phyloP scores from a whole-genome alignment of 441 rosid species.

The Gossypium trilobum region DNA sequence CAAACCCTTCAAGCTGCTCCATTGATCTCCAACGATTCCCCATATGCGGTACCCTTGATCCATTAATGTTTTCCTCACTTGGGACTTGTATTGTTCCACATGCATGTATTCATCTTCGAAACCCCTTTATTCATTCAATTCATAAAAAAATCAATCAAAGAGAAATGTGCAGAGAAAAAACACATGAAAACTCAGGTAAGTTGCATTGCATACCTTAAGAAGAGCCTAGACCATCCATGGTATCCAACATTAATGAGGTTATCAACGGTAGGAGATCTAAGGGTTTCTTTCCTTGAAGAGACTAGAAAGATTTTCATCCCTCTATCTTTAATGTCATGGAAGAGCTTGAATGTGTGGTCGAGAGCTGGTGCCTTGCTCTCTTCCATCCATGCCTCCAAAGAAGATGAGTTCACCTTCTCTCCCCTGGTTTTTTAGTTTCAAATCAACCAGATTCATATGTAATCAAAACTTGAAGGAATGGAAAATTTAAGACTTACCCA shows the following conservation, averaged over 20 bases:
- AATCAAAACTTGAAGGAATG: neutral
- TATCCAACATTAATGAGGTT: slow-evolving; percentile 75
- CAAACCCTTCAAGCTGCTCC: slow-evolving; percentile 67
- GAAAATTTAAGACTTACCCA: slow-evolving; percentile 30
- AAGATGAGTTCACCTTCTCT: slow-evolving; percentile 43
- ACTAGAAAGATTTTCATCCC: slow-evolving; percentile 64
- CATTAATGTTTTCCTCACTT: slow-evolving; percentile 41
- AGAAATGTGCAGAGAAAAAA: neutral
- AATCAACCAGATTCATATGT: neutral
- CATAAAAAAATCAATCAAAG: neutral
- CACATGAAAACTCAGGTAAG: neutral
- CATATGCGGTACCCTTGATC: slow-evolving; percentile 60
- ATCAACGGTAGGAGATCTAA: slow-evolving; percentile 63
- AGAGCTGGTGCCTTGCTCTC: slow-evolving; percentile 55
- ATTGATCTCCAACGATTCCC: slow-evolving; percentile 75
- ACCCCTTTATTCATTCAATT: slow-evolving; percentile 31
- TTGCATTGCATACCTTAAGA: slow-evolving; percentile 39
- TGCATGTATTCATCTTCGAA: slow-evolving; percentile 47
- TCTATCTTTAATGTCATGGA: slow-evolving; percentile 47
- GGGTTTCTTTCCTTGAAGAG: slow-evolving; percentile 61
- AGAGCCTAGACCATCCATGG: slow-evolving; percentile 68
- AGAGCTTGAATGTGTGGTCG: slow-evolving; percentile 40
- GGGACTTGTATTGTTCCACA: slow-evolving; percentile 54
- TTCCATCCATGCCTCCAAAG: slow-evolving; percentile 55
- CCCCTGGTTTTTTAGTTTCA: slow-evolving; percentile 34